Evolutionary conservation across 371 early-diverging fungal species (phyloP), one percentile per base, ranked within the genome.

Genomic region (Mucor velutinosus): DNA sequence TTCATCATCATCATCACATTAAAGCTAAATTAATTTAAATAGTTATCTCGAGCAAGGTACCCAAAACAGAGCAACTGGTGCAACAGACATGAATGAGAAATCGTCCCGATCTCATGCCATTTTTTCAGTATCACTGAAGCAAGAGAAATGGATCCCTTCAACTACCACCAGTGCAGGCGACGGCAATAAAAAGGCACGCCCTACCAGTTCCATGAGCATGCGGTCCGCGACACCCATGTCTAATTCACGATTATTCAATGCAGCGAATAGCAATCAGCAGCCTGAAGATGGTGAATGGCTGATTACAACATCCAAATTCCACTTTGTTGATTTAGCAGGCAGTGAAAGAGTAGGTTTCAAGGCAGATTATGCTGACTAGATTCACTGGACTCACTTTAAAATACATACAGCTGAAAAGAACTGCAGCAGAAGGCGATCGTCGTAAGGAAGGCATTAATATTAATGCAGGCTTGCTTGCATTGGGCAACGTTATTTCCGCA

Each of bases 261-360:
- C 53, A 1, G 14, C 35, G 3, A 30, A 58, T 17, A 27, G 51
- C 3, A 51, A 25, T 25, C 25, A 25, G 10, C 33, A 29, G 41
- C 41, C 64, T 10, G 82, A 77, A 8, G 84, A 79, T 5, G 78
- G 83, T 5, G 85, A 87, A 45, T 84, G 86, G 78, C 64, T 89
- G 12, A 74, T 81, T n/a, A 77, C 93, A 25, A 84, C 85, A 10
- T 93, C 95, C 39, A 99, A 99, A 79, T 95, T 98, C 71, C 95
- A 98, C 76, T 99, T 99, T 88, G 99, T 99, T 45, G 99, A 99
- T 87, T 82, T 99, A 72, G 99, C 99, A 33, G 99, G 99, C 25
- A 95, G 95, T 43, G 99, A 99, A 80, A 89, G 99, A 60, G 86
- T 88, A 83, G 64, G 72, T 41, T 17, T 21, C 57, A 11, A 33